Conservation (phyloP, 306 rosid species). For the Dryas drummondii region DNA sequence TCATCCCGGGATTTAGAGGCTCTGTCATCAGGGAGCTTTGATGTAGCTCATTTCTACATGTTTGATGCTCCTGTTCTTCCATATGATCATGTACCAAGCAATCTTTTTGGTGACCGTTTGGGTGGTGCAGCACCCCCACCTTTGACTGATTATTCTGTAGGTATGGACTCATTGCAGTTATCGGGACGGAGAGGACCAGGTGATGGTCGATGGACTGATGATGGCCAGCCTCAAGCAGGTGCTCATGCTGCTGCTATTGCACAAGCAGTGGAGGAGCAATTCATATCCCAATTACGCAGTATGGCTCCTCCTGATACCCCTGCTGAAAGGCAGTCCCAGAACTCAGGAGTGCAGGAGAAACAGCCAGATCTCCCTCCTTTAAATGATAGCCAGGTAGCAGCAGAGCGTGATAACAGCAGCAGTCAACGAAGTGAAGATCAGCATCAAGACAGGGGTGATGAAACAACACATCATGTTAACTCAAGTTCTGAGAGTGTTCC, state of each 20-base stretch:
- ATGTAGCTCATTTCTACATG: constrained; percentile 89
- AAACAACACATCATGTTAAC: constrained; percentile 42
- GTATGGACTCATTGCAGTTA: constrained; percentile 84
- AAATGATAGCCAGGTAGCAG: constrained; percentile 51
- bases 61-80: constrained; percentile 95
- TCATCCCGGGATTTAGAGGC: constrained; percentile 70
- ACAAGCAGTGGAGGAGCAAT: constrained; percentile 86
- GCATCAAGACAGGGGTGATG: constrained; percentile 60
- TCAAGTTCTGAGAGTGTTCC: constrained; percentile 43
- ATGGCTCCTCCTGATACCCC: constrained; percentile 53
- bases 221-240: constrained; percentile 93
- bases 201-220: constrained; percentile 98
- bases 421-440: constrained; percentile 59
- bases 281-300: constrained; percentile 58
- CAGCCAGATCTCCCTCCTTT: constrained; percentile 60
- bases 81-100: constrained; percentile 64
- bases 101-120: constrained; percentile 79
- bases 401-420: constrained; percentile 45
- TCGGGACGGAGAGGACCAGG: constrained; percentile 81
- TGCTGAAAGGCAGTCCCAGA: constrained; percentile 54
- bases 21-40: constrained; percentile 75
- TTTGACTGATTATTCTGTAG: constrained; percentile 89
- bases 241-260: constrained; percentile 85
- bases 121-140: constrained; percentile 93
- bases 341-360: constrained; percentile 61